These are phyloP conservation scores for Pugionium cornutum DNA, from an alignment of 345 rosid genomes.

Conservation along the genomic window DNA sequence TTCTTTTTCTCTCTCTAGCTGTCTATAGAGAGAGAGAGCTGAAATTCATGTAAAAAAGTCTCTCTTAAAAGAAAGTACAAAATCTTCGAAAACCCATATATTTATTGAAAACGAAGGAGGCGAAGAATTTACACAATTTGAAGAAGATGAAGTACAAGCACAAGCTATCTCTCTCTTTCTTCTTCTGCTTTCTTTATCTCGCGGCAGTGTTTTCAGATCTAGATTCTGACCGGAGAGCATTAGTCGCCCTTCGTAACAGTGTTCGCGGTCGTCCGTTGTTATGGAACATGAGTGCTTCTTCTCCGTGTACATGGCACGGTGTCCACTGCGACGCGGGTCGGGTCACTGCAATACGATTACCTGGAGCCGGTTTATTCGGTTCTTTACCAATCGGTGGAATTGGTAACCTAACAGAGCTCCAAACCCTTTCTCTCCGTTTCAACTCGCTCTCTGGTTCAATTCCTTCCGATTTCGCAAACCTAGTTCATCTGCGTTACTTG, in stretches of 20 bases:
- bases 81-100: constrained; percentile 1
- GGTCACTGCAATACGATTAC: constrained; percentile 61
- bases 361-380: constrained; percentile 74
- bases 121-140: not conserved
- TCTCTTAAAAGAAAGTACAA: constrained; percentile 5
- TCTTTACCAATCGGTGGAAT: constrained; percentile 54
- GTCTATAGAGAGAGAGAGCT: constrained; percentile 29
- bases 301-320: constrained; percentile 80
- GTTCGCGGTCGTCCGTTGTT: constrained; percentile 65
- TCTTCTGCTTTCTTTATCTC: constrained; percentile 16
- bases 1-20: constrained; percentile 11
- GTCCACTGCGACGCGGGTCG: constrained; percentile 54
- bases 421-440: constrained; percentile 74
- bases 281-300: constrained; percentile 56
- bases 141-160: constrained; percentile 39
- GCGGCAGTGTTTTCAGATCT: constrained; percentile 58
- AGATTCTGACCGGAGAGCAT: constrained; percentile 68
- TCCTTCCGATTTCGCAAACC: constrained; percentile 65
- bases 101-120: not conserved
- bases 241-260: constrained; percentile 56
- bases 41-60: constrained; percentile 27
- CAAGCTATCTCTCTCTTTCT: not conserved
- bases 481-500: constrained; percentile 57
- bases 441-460: constrained; percentile 68
- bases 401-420: constrained; percentile 69